These are phyloP conservation scores for Eleusine indica DNA, from an alignment of 176 grass and related monocot genomes.

Conservation along the genomic window DNA sequence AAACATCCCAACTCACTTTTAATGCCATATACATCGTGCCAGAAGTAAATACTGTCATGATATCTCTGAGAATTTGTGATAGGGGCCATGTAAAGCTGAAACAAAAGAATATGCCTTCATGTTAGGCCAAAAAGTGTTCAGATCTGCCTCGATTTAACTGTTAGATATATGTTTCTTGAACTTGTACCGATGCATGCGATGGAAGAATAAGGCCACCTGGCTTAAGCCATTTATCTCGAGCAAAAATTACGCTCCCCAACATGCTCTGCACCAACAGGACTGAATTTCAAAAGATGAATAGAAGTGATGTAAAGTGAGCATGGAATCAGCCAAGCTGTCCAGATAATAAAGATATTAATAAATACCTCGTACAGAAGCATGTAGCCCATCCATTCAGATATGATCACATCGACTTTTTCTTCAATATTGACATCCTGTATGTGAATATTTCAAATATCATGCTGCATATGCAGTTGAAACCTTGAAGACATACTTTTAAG, in stretches of 20 bases:
- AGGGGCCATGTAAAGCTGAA: slow-evolving; percentile 96
- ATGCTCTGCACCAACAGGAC: slow-evolving; percentile 70
- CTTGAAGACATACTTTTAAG: slow-evolving; percentile 26
- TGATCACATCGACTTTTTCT: slow-evolving; percentile 96
- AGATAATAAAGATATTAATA: slow-evolving; percentile 38
- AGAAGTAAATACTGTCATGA: slow-evolving; percentile 91
- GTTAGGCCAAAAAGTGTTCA: slow-evolving; percentile 32
- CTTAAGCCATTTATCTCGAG: slow-evolving; percentile 99
- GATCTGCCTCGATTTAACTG: slow-evolving; percentile 9
- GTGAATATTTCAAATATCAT: slow-evolving; percentile 23
- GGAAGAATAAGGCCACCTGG: slow-evolving; percentile 97
- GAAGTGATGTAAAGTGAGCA: not conserved
- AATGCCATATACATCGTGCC: slow-evolving; percentile 96
- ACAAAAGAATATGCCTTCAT: slow-evolving; percentile 24
- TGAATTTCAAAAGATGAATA: slow-evolving; percentile 36
- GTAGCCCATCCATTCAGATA: slow-evolving; percentile 99
- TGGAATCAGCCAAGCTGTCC: slow-evolving; percentile 7
- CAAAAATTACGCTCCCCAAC: slow-evolving; percentile 95
- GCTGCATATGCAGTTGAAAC: slow-evolving; percentile 2
- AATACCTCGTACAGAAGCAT: slow-evolving; percentile 94
- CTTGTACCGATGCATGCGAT: slow-evolving; percentile 86
- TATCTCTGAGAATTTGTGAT: slow-evolving; percentile 84
- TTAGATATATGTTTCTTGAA: slow-evolving; percentile 5
- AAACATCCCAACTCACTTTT: slow-evolving; percentile 73
- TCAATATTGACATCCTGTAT: slow-evolving; percentile 85